phyloP scores from a whole-genome alignment of 371 early-diverging fungal genomes.

The Mortierella sp. region DNA sequence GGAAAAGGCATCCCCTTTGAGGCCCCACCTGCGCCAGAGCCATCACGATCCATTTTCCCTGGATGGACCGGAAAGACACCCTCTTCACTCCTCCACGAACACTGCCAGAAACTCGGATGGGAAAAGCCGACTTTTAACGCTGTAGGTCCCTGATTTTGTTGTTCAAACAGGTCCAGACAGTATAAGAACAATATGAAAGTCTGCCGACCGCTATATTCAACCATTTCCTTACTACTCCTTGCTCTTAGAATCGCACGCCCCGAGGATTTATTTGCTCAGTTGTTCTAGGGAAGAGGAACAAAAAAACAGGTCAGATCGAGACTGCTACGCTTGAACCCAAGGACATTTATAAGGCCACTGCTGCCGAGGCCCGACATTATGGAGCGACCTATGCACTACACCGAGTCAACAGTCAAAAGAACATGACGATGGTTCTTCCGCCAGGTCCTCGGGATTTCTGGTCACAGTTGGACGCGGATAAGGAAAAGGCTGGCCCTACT shows the following conservation, averaged over 20 bases:
- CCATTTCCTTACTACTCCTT: neutral
- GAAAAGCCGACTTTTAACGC: conserved; percentile 76
- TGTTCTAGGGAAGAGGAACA: conserved; percentile 73
- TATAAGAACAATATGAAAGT: too few species aligned
- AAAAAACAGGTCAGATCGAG: conserved; percentile 74
- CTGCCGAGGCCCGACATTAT: conserved; percentile 81
- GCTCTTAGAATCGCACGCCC: conserved; percentile 32
- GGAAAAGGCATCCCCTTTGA: conserved; percentile 15
- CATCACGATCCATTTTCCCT: conserved; percentile 64
- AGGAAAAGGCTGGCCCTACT: conserved; percentile 56
- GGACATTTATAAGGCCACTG: conserved; percentile 58
- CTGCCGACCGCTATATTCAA: too few species aligned
- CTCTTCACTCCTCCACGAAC: conserved; percentile 78
- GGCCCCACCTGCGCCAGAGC: conserved; percentile 32
- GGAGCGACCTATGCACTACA: conserved; percentile 88
- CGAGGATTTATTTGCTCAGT: conserved; percentile 68
- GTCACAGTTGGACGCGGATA: conserved; percentile 67
- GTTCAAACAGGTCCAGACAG: too few species aligned
- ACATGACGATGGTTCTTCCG: conserved; percentile 79
- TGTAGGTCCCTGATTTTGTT: conserved; percentile 31
- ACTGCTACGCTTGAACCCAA: conserved; percentile 59
- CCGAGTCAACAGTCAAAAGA: conserved; percentile 78
- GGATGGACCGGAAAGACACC: conserved; percentile 92
- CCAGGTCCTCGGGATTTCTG: conserved; percentile 80
- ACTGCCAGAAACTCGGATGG: conserved; percentile 83